These are phyloP conservation scores for Colletotrichum nymphaeae DNA, from an alignment of 2,329 filamentous ascomycete species.

Conservation along the genomic window DNA sequence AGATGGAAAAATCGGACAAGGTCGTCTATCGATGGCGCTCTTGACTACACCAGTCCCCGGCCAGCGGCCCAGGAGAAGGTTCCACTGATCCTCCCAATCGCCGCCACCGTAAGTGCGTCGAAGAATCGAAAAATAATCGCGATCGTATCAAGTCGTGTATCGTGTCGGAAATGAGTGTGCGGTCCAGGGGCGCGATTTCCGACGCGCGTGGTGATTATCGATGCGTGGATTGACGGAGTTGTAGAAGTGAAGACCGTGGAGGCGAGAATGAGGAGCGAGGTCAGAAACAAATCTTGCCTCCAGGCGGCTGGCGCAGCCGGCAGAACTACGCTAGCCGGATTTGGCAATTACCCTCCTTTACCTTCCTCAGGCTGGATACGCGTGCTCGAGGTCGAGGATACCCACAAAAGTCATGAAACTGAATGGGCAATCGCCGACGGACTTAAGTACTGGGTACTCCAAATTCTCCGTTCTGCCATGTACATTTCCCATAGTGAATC, in stretches of 20 bases:
- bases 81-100: slow-evolving; percentile 58
- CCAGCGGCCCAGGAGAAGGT: slow-evolving; percentile 60
- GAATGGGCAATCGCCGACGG: not conserved
- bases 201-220: slow-evolving; percentile 64
- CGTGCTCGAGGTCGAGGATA: slow-evolving; percentile 18
- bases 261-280: slow-evolving; percentile 51
- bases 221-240: slow-evolving; percentile 41
- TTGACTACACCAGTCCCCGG: slow-evolving; percentile 56
- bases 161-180: slow-evolving; percentile 46
- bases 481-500: too few relatives aligned
- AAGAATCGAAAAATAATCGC: slow-evolving; percentile 49
- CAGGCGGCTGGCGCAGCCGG: slow-evolving; percentile 48
- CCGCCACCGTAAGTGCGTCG: slow-evolving; percentile 49
- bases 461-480: too few relatives aligned
- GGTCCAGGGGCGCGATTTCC: slow-evolving; percentile 55
- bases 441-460: not conserved
- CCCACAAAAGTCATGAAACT: slow-evolving; percentile 21
- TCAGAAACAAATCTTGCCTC: slow-evolving; percentile 58
- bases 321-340: slow-evolving; percentile 46
- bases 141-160: slow-evolving; percentile 46
- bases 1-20: slow-evolving; percentile 48
- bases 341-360: slow-evolving; percentile 40
- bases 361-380: slow-evolving; percentile 37
- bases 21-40: slow-evolving; percentile 54
- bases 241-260: slow-evolving; percentile 50